Evolutionary conservation across 768 basidiomycete species (phyloP).

Genomic region (Trametes sanguinea): DNA sequence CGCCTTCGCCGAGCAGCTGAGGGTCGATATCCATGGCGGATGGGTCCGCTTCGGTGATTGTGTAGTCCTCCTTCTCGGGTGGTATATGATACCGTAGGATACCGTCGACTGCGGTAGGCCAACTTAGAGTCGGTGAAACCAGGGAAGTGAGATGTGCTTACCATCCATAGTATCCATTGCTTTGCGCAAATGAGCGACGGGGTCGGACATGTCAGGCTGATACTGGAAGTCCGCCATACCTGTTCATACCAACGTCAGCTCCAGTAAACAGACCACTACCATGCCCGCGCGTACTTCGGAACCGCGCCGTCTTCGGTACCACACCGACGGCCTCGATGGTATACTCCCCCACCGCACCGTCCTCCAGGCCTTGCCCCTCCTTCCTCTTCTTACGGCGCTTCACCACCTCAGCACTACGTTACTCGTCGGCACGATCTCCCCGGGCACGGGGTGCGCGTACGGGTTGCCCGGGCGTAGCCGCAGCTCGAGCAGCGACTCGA

Average conservation of each 20-base stretch:
- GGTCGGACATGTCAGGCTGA: conserved; percentile 71
- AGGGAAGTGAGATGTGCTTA: conserved; percentile 33
- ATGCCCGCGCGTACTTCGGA: conserved; percentile 70
- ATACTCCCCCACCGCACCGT: conserved; percentile 63
- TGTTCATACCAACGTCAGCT: conserved; percentile 33
- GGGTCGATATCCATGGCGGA: conserved; percentile 56
- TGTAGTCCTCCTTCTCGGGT: conserved; percentile 66
- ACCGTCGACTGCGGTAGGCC: conserved; percentile 56
- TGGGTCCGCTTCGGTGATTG: conserved; percentile 33
- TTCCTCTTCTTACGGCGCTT: conserved; percentile 61
- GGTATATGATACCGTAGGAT: conserved; percentile 73
- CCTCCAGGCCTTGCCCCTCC: conserved; percentile 26
- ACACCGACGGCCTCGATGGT: conserved; percentile 72
- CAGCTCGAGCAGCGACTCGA: conserved; percentile 73
- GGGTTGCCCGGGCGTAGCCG: conserved; percentile 71
- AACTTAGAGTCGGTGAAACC: not conserved
- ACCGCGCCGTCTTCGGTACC: conserved; percentile 81
- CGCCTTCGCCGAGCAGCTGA: conserved; percentile 31
- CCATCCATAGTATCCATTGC: conserved; percentile 85
- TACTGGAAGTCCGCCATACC: conserved; percentile 96
- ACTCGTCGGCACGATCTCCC: conserved; percentile 72
- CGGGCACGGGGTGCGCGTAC: conserved; percentile 83
- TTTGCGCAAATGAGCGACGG: conserved; percentile 63
- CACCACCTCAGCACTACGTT: conserved; percentile 85
- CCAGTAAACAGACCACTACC: not conserved